A percentile compares a stretch with the other conserved stretches of the same genome.
These are phyloP conservation scores for Paramecium octaurelia DNA, from an alignment of 73 alveolate genomes.

Conservation along the genomic window DNA sequence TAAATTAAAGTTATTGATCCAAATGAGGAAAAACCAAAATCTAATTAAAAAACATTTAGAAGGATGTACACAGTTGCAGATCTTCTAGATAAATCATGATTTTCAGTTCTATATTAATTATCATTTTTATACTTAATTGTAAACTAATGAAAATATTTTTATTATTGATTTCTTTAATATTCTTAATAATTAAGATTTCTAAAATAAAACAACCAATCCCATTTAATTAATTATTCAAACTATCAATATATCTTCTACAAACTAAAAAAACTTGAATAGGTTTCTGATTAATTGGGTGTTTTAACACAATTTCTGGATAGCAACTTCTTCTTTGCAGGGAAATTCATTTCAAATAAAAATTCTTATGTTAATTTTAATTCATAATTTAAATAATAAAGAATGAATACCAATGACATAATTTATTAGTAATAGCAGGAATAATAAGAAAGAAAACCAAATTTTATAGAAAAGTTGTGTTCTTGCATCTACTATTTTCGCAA, in stretches of 20 bases:
- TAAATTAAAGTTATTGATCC: not conserved
- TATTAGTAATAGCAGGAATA: not conserved
- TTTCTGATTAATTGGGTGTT: not conserved
- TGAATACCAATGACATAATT: not conserved
- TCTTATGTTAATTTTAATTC: not conserved
- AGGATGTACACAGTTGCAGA: not conserved
- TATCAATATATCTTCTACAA: not conserved
- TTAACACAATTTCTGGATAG: not conserved
- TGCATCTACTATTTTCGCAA: not conserved
- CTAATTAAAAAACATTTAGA: not conserved
- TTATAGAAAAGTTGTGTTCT: not conserved
- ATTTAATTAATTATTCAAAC: not conserved
- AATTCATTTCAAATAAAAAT: not conserved
- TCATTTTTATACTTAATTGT: not conserved
- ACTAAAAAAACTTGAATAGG: not conserved
- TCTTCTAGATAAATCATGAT: slow-evolving; percentile 4
- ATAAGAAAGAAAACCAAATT: not conserved
- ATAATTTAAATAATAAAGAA: not conserved
- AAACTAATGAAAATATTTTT: not conserved
- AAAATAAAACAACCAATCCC: not conserved
- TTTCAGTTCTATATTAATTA: not conserved
- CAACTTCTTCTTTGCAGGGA: not conserved
- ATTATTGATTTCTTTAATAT: not conserved
- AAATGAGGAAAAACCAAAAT: slow-evolving; percentile 4
- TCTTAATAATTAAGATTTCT: too few species aligned